Conservation (phyloP, 1,284 basidiomycete species). For the Kwoniella shivajii region DNA sequence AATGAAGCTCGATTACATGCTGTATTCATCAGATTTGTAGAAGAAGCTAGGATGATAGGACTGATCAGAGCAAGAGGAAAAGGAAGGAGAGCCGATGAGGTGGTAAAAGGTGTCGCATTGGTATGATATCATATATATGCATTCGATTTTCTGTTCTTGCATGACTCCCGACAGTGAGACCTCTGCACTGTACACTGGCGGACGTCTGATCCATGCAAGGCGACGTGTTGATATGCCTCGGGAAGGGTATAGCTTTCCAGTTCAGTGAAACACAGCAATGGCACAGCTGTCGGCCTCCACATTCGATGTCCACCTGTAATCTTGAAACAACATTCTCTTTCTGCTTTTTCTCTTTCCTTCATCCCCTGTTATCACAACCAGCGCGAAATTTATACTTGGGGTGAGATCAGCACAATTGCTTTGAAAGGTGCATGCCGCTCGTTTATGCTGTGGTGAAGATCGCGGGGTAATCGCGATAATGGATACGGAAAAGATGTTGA, state of each 20-base stretch:
- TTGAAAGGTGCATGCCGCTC: too few relatives aligned
- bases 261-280: too few relatives aligned
- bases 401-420: too few relatives aligned
- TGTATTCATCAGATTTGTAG: constrained; percentile 47
- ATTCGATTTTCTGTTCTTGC: too few relatives aligned
- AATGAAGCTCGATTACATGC: constrained; percentile 40
- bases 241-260: too few relatives aligned
- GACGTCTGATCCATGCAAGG: too few relatives aligned
- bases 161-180: too few relatives aligned
- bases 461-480: not conserved
- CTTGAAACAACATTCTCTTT: not conserved
- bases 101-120: constrained; percentile 42
- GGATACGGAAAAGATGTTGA: constrained; percentile 25
- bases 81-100: constrained; percentile 40
- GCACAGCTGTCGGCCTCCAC: constrained; percentile 5
- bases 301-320: constrained; percentile 1
- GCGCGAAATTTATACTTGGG: too few relatives aligned
- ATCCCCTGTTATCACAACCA: not conserved
- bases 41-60: constrained; percentile 49
- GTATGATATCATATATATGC: constrained; percentile 18
- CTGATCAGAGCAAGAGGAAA: constrained; percentile 42
- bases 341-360: not conserved
- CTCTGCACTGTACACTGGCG: too few relatives aligned
- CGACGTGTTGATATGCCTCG: not conserved
- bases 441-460: not conserved